These are phyloP conservation scores for Penicillium sumatraense DNA, from an alignment of 2,329 filamentous ascomycete genomes.

Conservation along the genomic window DNA sequence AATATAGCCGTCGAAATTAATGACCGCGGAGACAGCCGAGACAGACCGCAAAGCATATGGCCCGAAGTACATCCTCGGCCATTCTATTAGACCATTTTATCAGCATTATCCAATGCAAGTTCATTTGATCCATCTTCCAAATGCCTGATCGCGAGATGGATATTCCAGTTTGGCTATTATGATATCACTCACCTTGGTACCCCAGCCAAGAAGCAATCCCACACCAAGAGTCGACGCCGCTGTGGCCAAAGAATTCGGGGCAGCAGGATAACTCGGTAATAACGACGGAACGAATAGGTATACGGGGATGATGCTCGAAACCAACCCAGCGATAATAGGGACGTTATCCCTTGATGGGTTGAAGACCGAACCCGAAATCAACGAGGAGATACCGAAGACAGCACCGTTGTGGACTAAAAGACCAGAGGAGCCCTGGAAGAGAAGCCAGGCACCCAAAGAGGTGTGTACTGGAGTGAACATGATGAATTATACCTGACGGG, in stretches of 20 bases:
- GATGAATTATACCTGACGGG: not conserved
- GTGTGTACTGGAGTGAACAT: conserved; percentile 62
- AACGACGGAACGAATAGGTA: conserved; percentile 50
- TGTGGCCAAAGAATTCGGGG: conserved; percentile 39
- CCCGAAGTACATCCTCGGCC: conserved; percentile 59
- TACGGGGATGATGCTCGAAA: conserved; percentile 49
- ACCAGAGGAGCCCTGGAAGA: conserved; percentile 56
- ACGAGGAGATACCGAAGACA: conserved; percentile 56
- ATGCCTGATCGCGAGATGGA: too few species aligned
- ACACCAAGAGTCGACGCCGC: conserved; percentile 45
- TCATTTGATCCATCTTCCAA: too few species aligned
- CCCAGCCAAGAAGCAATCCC: conserved; percentile 55
- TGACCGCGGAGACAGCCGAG: conserved; percentile 55
- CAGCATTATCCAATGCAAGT: not conserved
- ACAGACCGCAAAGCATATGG: conserved; percentile 60
- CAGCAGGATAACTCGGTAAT: conserved; percentile 48
- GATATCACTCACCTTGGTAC: conserved; percentile 52
- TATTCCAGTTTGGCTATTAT: conserved; percentile 7
- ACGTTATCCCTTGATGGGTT: conserved; percentile 48
- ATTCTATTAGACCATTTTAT: conserved; percentile 40
- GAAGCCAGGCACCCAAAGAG: conserved; percentile 54
- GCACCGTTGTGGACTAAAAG: conserved; percentile 57
- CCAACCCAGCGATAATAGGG: conserved; percentile 52
- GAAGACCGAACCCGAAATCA: conserved; percentile 48
- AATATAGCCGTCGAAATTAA: conserved; percentile 52